Evolutionary conservation across 345 rosid species (phyloP).

Genomic region (Pelargonium nanum): DNA sequence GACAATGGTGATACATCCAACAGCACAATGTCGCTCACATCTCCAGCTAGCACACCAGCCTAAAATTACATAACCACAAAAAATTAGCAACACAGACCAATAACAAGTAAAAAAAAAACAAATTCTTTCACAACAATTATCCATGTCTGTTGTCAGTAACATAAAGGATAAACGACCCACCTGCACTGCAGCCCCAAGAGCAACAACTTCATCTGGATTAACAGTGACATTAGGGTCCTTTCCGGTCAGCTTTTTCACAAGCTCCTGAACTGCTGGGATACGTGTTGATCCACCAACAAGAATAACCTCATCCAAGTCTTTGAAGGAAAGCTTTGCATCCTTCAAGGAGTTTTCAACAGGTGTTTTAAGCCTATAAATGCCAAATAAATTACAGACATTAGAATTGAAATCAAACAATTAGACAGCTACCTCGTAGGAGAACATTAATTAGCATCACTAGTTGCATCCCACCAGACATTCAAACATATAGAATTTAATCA

Average conservation of each 20-base stretch:
- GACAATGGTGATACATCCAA: constrained; percentile 86
- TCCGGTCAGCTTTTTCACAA: constrained; percentile 81
- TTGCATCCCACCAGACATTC: not conserved
- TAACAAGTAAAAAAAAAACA: not conserved
- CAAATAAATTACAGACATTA: not conserved
- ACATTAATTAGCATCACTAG: not conserved
- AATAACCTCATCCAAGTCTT: constrained; percentile 40
- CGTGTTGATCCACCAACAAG: constrained; percentile 49
- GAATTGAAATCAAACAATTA: not conserved
- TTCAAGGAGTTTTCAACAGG: constrained; percentile 35
- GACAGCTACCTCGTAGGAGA: not conserved
- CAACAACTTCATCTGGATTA: constrained; percentile 97
- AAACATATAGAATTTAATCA: not conserved
- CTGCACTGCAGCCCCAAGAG: constrained; percentile 98
- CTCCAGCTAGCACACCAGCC: constrained; percentile 97
- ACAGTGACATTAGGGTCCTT: constrained; percentile 95
- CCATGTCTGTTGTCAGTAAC: no score
- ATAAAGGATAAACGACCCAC: constrained; percentile 18
- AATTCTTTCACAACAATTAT: no score
- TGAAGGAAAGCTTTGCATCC: constrained; percentile 36
- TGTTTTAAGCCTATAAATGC: constrained; percentile 24
- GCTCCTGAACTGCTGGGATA: constrained; percentile 72
- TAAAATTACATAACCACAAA: constrained; percentile 17
- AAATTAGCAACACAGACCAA: no score
- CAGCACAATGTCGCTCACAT: constrained; percentile 91